Evolutionary conservation across 495 filamentous ascomycete species (phyloP), one percentile per base, ranked within the genome.

Genomic region (Melanomma pulvis-pyrius): DNA sequence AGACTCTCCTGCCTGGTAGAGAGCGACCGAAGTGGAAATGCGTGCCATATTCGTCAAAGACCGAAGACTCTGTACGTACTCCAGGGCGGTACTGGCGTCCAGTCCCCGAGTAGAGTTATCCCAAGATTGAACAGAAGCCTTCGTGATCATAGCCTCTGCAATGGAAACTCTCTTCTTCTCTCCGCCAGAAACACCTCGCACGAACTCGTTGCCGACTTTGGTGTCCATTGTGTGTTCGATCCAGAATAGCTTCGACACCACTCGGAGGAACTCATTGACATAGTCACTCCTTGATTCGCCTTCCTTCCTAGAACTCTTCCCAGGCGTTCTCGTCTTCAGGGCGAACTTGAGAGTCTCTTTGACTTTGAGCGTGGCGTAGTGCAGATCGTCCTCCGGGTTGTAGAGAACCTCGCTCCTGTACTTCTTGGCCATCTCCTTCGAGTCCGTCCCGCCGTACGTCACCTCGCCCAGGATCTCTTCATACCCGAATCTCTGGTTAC

Each of bases 231-330:
- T 85, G 71, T 91, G 87, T 63, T 89, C 86, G 32, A 90, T 91
- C 80, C 89, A 90, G 65, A 96, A 94, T 34, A 92, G 80, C 66
- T 90, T 88, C 39, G 90, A 81, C 41, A 94, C 81, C 0, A 90
- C 86, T 19, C 86, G 78, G 6, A 92, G 80, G 62, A 92, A 88
- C 41, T 88, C 86, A 28, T 81, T 75, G 30, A 85, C 85, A 67
- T 90, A 92, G 49, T 87, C 82, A 48, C 78, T 78, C 15, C 86
- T 79, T 41, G 79, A 81, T 72, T 90, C 86, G 2, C 86, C 87
- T 53, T 83, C 77, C 29, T 83, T 77, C 0, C 90, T 81, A 12
- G 86, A 87, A 12, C 75, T 76, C 72, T 89, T 83, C 17, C 83
- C 82, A 0, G 90, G 91, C 0, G 89, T 90, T 36, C 88, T 79